Evolutionary conservation across 2,329 filamentous ascomycete genomes (phyloP).

Genomic region (Botryotinia narcissicola): DNA sequence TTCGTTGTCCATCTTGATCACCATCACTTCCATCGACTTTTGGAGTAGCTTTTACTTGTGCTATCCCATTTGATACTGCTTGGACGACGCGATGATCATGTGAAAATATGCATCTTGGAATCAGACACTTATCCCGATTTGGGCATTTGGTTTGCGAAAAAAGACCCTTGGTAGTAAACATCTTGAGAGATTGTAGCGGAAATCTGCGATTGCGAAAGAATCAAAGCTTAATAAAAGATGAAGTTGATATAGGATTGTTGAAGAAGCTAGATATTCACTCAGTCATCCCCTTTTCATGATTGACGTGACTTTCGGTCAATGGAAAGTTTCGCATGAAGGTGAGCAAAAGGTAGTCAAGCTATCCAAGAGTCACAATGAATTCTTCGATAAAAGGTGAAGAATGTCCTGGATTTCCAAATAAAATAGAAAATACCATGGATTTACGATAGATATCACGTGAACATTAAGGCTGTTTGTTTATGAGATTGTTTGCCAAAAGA

Average conservation of each 20-base stretch:
- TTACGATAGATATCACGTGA: not conserved
- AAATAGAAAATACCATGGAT: not conserved
- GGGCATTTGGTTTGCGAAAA: conserved; percentile 38
- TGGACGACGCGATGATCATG: conserved; percentile 24
- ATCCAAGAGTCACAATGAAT: not conserved
- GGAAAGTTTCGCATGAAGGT: not conserved
- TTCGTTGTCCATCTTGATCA: conserved; percentile 38
- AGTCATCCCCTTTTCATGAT: not conserved
- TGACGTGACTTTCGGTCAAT: not conserved
- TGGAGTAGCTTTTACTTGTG: not conserved
- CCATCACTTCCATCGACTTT: conserved; percentile 16
- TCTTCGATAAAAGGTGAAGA: not conserved
- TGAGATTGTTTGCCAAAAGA: not conserved
- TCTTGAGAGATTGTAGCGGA: conserved; percentile 15
- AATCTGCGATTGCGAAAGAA: not conserved
- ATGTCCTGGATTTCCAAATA: not conserved
- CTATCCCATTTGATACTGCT: conserved; percentile 4
- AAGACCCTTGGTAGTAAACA: conserved; percentile 38
- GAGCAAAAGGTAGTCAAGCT: no score
- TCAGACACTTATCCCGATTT: conserved; percentile 34
- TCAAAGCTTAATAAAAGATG: no score
- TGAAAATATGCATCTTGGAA: conserved; percentile 38
- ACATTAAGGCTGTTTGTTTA: not conserved
- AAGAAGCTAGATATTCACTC: not conserved
- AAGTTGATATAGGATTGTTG: not conserved